Base-by-base conservation (phyloP, 306 rosid species). In the Malus sieversii region DNA sequence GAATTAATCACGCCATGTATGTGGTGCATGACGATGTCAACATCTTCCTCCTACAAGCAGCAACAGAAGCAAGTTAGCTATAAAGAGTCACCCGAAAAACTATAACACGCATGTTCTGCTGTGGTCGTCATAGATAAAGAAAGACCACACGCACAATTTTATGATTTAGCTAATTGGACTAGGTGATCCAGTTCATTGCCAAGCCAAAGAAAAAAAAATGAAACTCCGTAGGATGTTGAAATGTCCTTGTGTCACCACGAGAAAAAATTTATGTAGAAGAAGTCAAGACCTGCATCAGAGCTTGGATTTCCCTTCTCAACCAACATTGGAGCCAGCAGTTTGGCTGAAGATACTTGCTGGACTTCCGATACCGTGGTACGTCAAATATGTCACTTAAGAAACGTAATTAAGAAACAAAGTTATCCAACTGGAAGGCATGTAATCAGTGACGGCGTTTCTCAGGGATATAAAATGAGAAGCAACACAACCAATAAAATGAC, bases 291-390 rank as follows among this genome's bases (percentile, higher is more conserved):
- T 95, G 97, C 53, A 77, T 75, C 68, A 92, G 86, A 61, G 96
- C 90, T 85, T 95, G 96, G 85, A 90, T 87, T 83, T 95, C 98
- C 88, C 97, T 85, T 85, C 63, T 90, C 88, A 91, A 80, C 97
- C 97, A 92, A 79, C 68, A 76, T 74, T 84, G 84, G 71, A 92
- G 95, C 98, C 96, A 95, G 42, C 58, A 33, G 58, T 92, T 95
- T 69, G 86, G 92, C 75, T 89, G 97, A 67, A 55, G 76, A 82
- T 87, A 86, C 81, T 87, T 90, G 0, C 18, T 57, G 74, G 88
- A 85, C 66, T 84, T 92, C 98, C 98, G 92, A 66, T 75, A 87
- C 70, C 64, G 85, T 4, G 85, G 65, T 79, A 85, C 80, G 40
- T 83, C 79, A 82, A 95, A 92, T 75, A 86, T 16, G 78, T 90